Base-by-base conservation (phyloP, 2,329 filamentous ascomycete species). In the Talaromyces sp. region DNA sequence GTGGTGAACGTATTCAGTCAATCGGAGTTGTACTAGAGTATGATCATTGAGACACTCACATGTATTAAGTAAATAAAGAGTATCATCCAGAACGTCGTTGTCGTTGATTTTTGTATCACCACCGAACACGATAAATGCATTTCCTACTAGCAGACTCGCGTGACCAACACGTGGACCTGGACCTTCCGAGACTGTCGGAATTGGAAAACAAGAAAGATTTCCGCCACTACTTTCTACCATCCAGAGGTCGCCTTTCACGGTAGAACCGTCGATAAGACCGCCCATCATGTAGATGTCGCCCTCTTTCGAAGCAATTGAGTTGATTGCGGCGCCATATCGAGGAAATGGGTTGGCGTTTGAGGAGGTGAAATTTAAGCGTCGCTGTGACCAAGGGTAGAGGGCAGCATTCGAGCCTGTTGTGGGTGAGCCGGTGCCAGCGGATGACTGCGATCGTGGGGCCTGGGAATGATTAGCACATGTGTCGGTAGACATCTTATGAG, bases 271-370 rank as follows among this genome's bases (percentile, higher is more conserved):
- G 70, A 99, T 93, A 65, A 99, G 79, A 58, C 95, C 95, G 66
- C 95, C 95, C 93, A 99, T 98, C 72, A 99, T 84, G 72, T 98
- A 99, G 63, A 99, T 90, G 70, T 96, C 92, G 64, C 96, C 96
- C 77, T 99, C 95, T 78, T 98, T 98, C 42, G 93, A 97, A 25
- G 93, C 90, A 16, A 89, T 84, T 0, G 92, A 86, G 75, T 99
- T 99, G 75, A 97, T 93, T 6, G 96, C 95, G 58, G 96, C 92
- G 73, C 95, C 95, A 83, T 99, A 99, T 74, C 95, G 88, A 14
- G 95, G 95, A 70, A 99, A 99, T 0, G 95, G 95, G 68, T 91
- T 93, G 11, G 88, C 85, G 71, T 92, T 88, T 2, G 88, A 85
- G 5, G 91, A 87, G 16, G 91, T 91, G 75, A 96, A 96, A 67